phyloP scores from a whole-genome alignment of 306 rosid species.

The Cicer pinnatifidum region DNA sequence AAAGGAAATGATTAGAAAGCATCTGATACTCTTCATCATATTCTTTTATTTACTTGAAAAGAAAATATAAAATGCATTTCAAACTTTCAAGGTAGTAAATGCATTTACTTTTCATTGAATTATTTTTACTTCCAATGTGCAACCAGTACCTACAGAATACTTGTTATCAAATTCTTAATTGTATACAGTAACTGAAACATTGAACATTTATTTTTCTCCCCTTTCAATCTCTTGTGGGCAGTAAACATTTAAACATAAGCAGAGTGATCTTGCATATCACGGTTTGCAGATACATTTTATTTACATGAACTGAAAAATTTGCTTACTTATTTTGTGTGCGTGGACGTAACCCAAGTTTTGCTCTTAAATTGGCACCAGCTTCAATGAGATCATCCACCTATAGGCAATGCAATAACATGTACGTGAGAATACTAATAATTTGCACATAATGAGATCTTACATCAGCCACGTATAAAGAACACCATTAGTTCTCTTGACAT shows the following conservation, averaged over 20 bases:
- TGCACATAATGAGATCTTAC: slow-evolving; percentile 7
- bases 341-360: slow-evolving; percentile 62
- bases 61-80: not conserved
- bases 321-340: slow-evolving; percentile 59
- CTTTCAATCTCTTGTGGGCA: not conserved
- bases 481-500: not conserved
- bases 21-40: not conserved
- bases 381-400: slow-evolving; percentile 75
- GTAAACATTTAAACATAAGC: slow-evolving; percentile 28
- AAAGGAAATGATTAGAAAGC: not conserved
- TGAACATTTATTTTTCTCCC: not conserved
- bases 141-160: not conserved
- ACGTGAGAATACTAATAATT: slow-evolving; percentile 10
- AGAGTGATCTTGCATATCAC: slow-evolving; percentile 6
- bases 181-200: slow-evolving; percentile 12
- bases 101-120: not conserved
- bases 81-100: not conserved
- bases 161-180: slow-evolving; percentile 14
- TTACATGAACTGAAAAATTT: not conserved
- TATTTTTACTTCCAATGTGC: not conserved
- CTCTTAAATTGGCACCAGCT: slow-evolving; percentile 74
- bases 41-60: not conserved
- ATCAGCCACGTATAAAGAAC: slow-evolving; percentile 10
- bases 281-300: slow-evolving; percentile 27
- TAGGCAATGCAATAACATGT: slow-evolving; percentile 19